Conservation (phyloP, 306 rosid genomes). For the Lotus japonicus region DNA sequence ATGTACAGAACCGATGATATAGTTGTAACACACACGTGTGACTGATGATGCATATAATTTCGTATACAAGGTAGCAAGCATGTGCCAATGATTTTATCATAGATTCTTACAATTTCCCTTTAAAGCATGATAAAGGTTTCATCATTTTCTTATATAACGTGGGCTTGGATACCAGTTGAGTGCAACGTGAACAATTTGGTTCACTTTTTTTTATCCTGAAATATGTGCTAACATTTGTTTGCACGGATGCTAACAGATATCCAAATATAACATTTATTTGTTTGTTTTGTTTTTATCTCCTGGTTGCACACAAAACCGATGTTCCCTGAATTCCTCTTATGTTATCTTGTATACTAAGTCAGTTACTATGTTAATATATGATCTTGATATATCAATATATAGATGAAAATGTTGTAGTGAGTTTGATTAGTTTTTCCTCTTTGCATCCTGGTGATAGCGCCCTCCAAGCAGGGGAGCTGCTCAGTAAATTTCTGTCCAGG, state of each 20-base stretch:
- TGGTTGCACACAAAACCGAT: neutral
- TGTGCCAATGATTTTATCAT: neutral
- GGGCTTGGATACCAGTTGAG: too few species aligned
- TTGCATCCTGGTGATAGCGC: too few species aligned
- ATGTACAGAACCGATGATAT: neutral
- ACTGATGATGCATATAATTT: neutral
- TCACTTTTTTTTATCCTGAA: too few species aligned
- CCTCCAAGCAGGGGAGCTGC: too few species aligned
- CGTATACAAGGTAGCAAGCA: constrained; percentile 15
- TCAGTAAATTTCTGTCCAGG: constrained; percentile 6
- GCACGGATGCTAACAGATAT: too few species aligned
- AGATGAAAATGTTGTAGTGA: neutral
- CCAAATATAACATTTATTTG: too few species aligned
- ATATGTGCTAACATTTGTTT: too few species aligned
- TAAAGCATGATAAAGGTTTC: constrained; percentile 2
- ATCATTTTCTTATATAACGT: neutral
- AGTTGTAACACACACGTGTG: constrained; percentile 21
- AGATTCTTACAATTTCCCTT: constrained; percentile 5
- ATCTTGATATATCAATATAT: neutral
- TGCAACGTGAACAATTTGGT: too few species aligned
- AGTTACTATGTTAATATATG: neutral
- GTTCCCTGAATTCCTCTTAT: neutral
- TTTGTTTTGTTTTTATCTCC: neutral
- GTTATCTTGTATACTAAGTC: neutral
- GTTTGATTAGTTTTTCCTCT: neutral